Evolutionary conservation across 169 alveolate genomes (phyloP), one percentile per base, ranked within the genome.

Genomic region (Plasmodium sp.): DNA sequence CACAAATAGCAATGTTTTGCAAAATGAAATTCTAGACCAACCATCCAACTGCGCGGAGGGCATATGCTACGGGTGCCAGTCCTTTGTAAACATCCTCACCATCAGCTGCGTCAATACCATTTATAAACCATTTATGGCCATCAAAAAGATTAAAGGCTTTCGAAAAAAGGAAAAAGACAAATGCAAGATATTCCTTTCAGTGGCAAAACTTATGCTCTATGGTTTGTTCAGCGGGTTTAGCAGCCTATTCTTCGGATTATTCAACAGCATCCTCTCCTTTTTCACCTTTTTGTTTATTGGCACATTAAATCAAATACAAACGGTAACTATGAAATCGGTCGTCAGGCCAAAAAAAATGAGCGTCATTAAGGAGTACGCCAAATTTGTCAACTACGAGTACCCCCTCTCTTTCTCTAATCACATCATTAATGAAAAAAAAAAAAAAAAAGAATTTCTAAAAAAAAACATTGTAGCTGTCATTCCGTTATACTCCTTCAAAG

Each of bases 31-130:
- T 72, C 74, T 94, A 91, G 96, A 93, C 43, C 97, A 96, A 74
- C 97, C 97, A 18, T 85, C 95, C 45, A 96, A 96, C 92, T 84
- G 95, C n/a, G 92, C 94, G 34, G 97, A 96, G 77, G 97, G 97
- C 7, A 54, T 96, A 16, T 51, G 72, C 54, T 96, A 94, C 62
- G 97, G 97, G n/a, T 90, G 96, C 5, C 95, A 73, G 34, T 93
- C 97, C 3, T 74, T 96, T 74, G 94, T 96, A 56, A 84, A 94
- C 33, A 95, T 95, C 90, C 75, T 96, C 10, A 54, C 95, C 43
- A 95, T 94, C n/a, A 95, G 97, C 75, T 83, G 88, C 72, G 95
- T 88, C 43, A 86, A 94, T 75, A 75, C 67, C 16, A 54, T 85
- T 33, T 84, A 84, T 81, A 94, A 94, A 86, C 92, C 93, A 9